These are phyloP conservation scores for Pythium aristosporum DNA, from an alignment of 352 stramenopile genomes.

Conservation along the genomic window DNA sequence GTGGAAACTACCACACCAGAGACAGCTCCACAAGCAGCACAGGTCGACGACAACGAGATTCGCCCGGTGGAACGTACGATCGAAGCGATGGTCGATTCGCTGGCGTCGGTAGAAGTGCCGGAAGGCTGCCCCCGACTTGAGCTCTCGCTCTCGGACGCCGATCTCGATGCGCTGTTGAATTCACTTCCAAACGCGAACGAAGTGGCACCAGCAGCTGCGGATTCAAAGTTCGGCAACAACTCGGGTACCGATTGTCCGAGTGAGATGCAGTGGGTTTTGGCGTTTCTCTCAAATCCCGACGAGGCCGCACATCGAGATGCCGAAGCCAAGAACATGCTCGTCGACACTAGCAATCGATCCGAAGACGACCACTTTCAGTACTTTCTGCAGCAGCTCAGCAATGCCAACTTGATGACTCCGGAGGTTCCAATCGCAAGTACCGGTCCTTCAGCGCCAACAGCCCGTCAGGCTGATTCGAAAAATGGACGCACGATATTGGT, in stretches of 20 bases:
- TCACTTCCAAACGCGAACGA: conserved; percentile 25
- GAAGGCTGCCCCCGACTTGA: conserved; percentile 41
- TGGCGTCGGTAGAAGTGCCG: neutral
- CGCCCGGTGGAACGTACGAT: conserved; percentile 1
- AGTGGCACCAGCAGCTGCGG: neutral
- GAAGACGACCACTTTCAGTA: conserved; percentile 77
- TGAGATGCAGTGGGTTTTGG: conserved; percentile 76
- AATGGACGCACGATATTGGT: neutral
- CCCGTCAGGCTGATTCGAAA: neutral
- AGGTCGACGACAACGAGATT: conserved; percentile 2
- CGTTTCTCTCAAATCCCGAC: conserved; percentile 58
- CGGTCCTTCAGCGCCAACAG: neutral
- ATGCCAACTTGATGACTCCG: conserved; percentile 45
- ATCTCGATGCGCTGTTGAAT: conserved; percentile 57
- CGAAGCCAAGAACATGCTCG: conserved; percentile 56
- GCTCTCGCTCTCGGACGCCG: conserved; percentile 51
- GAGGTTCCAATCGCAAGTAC: conserved; percentile 7
- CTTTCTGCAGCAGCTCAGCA: conserved; percentile 57
- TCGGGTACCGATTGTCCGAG: neutral
- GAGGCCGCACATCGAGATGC: conserved; percentile 41
- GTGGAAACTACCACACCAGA: neutral
- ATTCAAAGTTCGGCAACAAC: conserved; percentile 14
- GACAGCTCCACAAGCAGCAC: neutral
- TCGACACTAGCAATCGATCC: conserved; percentile 29
- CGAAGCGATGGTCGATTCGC: neutral